Percentiles rank a stretch among this genome's conserved stretches.
phyloP scores from a whole-genome alignment of 257 asterid genomes.

The Salvia hispanica region DNA sequence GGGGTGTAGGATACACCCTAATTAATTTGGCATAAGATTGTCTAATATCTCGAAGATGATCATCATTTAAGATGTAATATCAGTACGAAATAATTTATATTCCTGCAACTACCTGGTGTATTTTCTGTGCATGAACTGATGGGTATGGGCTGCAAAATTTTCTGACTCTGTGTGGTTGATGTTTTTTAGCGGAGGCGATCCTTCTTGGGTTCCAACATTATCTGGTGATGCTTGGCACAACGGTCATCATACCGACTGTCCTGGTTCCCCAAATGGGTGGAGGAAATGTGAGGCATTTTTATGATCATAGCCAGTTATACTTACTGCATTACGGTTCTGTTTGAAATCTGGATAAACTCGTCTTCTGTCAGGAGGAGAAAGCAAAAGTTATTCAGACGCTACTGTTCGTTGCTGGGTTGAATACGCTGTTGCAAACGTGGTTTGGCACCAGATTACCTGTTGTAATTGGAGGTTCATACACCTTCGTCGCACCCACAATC shows the following conservation, averaged over 20 bases:
- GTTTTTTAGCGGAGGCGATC: slow-evolving; percentile 83
- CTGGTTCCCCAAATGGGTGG: slow-evolving; percentile 99
- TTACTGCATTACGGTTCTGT: neutral
- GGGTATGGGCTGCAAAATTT: neutral
- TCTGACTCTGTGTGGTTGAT: slow-evolving; percentile 25
- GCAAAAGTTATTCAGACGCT: slow-evolving; percentile 88
- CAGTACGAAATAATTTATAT: neutral
- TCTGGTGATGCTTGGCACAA: slow-evolving; percentile 88
- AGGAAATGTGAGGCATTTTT: slow-evolving; percentile 69
- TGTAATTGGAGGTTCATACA: slow-evolving; percentile 89
- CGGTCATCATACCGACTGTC: slow-evolving; percentile 88
- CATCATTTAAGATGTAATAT: neutral
- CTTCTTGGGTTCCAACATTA: slow-evolving; percentile 97
- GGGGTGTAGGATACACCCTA: neutral
- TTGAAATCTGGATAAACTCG: neutral
- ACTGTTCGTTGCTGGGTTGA: slow-evolving; percentile 84
- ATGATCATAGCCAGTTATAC: slow-evolving; percentile 6
- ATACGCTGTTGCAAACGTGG: slow-evolving; percentile 79
- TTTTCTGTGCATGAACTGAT: slow-evolving; percentile 5
- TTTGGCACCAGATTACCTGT: slow-evolving; percentile 93
- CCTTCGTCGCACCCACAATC: slow-evolving; percentile 91
- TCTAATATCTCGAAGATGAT: neutral
- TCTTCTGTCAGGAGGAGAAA: slow-evolving; percentile 73
- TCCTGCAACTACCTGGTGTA: slow-evolving; percentile 5
- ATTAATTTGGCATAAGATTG: neutral